A percentile compares a stretch with the other conserved stretches of the same genome.
phyloP scores from a whole-genome alignment of 2,329 filamentous ascomycete genomes.

The Neofusicoccum ribis region DNA sequence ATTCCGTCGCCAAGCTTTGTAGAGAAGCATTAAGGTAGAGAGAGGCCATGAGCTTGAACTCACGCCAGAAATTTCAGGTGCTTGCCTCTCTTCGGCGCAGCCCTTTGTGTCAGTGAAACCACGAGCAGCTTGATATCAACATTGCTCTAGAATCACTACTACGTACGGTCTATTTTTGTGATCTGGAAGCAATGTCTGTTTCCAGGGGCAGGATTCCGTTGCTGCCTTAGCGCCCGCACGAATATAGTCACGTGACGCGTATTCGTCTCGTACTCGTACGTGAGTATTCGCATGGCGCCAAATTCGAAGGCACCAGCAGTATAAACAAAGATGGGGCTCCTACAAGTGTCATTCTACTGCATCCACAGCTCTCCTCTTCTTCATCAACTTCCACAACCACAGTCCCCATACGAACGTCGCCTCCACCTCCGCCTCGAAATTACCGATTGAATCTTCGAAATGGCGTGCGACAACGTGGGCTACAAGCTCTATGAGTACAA shows the following conservation, averaged over 20 bases:
- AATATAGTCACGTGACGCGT: not conserved
- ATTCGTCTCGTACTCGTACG: not conserved
- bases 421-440: not conserved
- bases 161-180: too few species aligned
- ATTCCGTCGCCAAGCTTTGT: too few species aligned
- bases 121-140: too few species aligned
- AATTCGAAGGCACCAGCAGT: not conserved
- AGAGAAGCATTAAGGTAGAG: too few species aligned
- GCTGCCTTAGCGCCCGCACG: too few species aligned
- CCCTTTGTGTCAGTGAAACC: too few species aligned
- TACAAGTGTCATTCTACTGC: not conserved
- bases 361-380: not conserved
- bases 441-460: not conserved
- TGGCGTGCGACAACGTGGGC: not conserved
- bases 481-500: conserved; percentile 32
- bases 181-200: too few species aligned
- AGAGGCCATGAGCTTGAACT: too few species aligned
- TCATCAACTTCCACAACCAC: not conserved
- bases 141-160: too few species aligned
- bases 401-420: not conserved
- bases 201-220: too few species aligned
- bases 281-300: not conserved
- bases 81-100: too few species aligned
- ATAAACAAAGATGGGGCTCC: not conserved
- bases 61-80: too few species aligned